phyloP scores from a whole-genome alignment of 2,329 filamentous ascomycete genomes.

The Sordariomycetes sp. region DNA sequence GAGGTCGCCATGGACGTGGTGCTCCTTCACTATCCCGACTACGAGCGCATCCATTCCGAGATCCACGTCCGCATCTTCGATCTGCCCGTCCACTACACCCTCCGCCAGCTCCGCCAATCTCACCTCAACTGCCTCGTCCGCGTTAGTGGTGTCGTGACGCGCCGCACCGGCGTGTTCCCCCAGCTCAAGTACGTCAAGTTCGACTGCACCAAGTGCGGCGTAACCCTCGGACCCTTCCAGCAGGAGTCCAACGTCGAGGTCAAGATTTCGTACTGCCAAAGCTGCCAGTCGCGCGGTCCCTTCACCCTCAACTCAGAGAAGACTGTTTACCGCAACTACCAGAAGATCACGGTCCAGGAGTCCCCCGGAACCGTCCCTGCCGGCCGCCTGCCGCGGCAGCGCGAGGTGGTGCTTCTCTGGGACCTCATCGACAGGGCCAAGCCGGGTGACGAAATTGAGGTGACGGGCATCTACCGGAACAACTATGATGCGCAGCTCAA shows the following conservation, averaged over 20 bases:
- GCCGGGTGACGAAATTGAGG: constrained; percentile 93
- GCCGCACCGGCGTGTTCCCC: constrained; percentile 88
- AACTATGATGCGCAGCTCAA: constrained; percentile 97
- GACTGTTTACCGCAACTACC: constrained; percentile 97
- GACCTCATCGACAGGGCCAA: constrained; percentile 95
- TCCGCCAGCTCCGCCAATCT: constrained; percentile 86
- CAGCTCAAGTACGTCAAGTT: constrained; percentile 99
- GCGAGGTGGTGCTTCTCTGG: constrained; percentile 91
- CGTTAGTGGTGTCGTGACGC: constrained; percentile 89
- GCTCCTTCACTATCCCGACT: constrained; percentile 90
- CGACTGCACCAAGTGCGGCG: constrained; percentile 85
- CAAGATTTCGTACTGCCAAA: constrained; percentile 91
- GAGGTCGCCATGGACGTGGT: constrained; percentile 95
- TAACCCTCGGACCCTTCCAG: constrained; percentile 88
- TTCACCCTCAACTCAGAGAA: constrained; percentile 96
- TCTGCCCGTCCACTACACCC: constrained; percentile 84
- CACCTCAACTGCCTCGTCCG: constrained; percentile 93
- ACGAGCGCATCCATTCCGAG: constrained; percentile 92
- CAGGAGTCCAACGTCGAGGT: constrained; percentile 96
- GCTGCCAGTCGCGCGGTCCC: constrained; percentile 86
- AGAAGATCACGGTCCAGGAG: constrained; percentile 93
- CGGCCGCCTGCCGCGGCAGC: constrained; percentile 80
- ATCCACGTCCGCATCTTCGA: constrained; percentile 97
- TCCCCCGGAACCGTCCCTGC: constrained; percentile 94
- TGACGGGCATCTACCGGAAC: constrained; percentile 94